Conservation (phyloP, 768 basidiomycete species). For the Favolaschia claudopus region DNA sequence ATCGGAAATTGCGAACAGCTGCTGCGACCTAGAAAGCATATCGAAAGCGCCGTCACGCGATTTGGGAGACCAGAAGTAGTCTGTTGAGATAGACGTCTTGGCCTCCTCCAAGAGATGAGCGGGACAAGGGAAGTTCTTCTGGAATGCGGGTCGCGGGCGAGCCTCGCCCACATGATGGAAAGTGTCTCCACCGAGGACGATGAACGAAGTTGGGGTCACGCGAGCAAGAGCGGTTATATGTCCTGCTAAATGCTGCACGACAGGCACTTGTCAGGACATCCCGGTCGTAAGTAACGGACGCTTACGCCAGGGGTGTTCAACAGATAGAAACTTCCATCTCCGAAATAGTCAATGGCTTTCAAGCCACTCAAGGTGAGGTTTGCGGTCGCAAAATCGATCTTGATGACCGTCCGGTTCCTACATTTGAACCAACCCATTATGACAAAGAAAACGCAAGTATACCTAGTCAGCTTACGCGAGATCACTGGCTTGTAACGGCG, state of each 20-base stretch:
- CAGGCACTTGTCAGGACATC: no score
- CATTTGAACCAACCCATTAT: not conserved
- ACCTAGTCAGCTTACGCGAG: constrained; percentile 22
- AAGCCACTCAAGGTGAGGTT: constrained; percentile 19
- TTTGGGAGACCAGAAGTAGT: constrained; percentile 18
- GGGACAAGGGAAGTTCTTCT: constrained; percentile 22
- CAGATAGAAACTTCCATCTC: constrained; percentile 28
- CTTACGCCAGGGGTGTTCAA: constrained; percentile 25
- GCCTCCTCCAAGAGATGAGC: constrained; percentile 17
- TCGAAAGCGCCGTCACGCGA: not conserved
- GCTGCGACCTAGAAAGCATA: not conserved
- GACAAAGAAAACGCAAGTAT: no score
- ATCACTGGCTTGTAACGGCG: no score
- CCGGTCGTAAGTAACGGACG: not conserved
- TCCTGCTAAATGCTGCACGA: constrained; percentile 13
- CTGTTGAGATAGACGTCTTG: constrained; percentile 10
- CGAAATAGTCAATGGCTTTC: constrained; percentile 21
- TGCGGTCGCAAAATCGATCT: constrained; percentile 13
- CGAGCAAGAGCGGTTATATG: constrained; percentile 19
- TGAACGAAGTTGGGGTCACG: constrained; percentile 18
- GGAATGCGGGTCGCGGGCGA: constrained; percentile 16
- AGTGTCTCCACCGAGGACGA: constrained; percentile 21
- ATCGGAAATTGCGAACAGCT: constrained; percentile 10
- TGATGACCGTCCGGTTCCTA: constrained; percentile 16
- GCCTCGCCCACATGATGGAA: constrained; percentile 24